Base-by-base conservation (phyloP, 1,139 yeast genomes). In the Nadsonia starkeyi-henricii region DNA sequence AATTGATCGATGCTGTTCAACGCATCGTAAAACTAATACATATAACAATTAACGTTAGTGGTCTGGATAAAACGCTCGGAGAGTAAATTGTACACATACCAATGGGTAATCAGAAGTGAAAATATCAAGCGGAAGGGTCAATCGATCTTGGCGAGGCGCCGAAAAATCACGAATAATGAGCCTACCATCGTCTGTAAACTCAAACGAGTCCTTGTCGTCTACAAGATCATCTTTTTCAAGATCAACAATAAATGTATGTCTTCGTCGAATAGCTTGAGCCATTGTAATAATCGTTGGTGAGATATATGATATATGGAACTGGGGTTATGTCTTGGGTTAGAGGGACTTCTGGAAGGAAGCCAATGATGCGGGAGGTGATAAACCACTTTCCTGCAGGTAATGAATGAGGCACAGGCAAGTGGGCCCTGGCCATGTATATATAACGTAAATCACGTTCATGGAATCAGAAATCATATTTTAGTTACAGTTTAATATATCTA, bases 221-320 rank as follows among this genome's bases (percentile, higher is more conserved):
- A 50, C 55, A 20, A 49, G 45, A n/a, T 51, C 52, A 5, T 53
- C 50, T 41, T 53, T 55, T 20, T 57, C 49, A 45, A 55, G 52
- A 21, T 54, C 55, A 36, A 58, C 53, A 37, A 59, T 51, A 47
- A 58, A 58, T 15, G 60, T 53, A 41, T 53, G 54, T 41, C 63
- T 50, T 44, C 57, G 56, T 12, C 62, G 55, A 47, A 56, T 52
- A 15, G 39, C 3, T 33, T 12, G 39, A 15, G 17, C 12, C 39
- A 33, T 33, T 7, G 15, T 33, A n/a, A 5, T 23, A n/a, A 23
- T 23, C 5, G 28, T 9, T 23, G 5, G 28, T 23, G 28, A 9
- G 5, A 23, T 23, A 5, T 23, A 9, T 5, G 5, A 23, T 23
- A 23, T 23, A 23, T 23, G 28, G 28, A 5, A 9, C 28, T 23